Conservation (phyloP, 257 asterid species). For the Gardenia jasminoides region DNA sequence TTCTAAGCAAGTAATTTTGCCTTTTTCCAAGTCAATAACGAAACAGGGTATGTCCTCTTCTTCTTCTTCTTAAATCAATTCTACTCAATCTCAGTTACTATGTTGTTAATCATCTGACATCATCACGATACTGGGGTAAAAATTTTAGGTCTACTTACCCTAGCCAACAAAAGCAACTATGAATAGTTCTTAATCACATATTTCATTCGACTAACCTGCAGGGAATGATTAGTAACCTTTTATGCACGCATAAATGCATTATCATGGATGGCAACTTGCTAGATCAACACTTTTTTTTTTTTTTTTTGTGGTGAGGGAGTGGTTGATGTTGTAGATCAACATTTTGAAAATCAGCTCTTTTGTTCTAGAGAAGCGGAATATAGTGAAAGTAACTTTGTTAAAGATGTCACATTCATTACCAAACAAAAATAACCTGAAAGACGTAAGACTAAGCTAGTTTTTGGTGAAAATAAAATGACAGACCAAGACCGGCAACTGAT, state of each 20-base stretch:
- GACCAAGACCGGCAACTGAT: background rate
- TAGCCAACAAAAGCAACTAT: background rate
- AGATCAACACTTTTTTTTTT: too few species aligned
- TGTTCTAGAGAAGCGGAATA: background rate
- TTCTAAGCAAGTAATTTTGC: background rate
- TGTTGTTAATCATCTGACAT: background rate
- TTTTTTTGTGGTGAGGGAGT: too few species aligned
- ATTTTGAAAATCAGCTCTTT: background rate
- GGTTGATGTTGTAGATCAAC: too few species aligned
- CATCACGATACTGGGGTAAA: background rate
- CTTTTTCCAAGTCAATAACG: too few species aligned
- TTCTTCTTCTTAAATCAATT: too few species aligned
- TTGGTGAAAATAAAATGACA: background rate
- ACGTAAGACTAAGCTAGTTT: background rate
- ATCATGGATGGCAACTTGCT: too few species aligned
- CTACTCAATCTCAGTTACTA: too few species aligned
- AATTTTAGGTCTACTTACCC: background rate
- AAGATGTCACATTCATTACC: background rate
- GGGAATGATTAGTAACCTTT: too few species aligned
- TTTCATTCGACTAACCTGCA: background rate
- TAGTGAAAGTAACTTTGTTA: background rate
- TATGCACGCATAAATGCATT: too few species aligned
- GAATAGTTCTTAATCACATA: background rate
- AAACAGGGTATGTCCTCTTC: too few species aligned
- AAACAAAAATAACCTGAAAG: too few species aligned